Base-by-base conservation (phyloP, 768 basidiomycete genomes). In the Neoboletus brunneissimus region DNA sequence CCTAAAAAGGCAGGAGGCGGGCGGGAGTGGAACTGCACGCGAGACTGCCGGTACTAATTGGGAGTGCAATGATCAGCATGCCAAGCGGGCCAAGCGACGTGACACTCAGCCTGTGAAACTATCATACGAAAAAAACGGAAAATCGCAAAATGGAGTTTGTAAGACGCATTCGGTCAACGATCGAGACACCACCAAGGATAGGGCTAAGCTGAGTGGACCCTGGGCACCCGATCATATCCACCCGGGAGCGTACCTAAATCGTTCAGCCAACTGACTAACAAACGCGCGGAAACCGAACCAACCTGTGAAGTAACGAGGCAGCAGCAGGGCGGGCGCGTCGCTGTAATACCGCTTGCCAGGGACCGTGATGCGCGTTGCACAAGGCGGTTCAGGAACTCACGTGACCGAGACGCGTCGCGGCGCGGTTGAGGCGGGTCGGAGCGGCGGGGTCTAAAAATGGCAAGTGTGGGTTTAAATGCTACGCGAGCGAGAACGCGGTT, bases 401-500 rank as follows among this genome's bases (percentile, higher is more conserved):
- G 69, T 72, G 69, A 62, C 13, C 20, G 5, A 5, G 45, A 64
- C 72, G 68, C 70, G 70, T 70, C 60, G 62, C 62, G 60, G 16
- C 29, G 61, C 57, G 60, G 32, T 59, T 49, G 49, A 52, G 67
- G 60, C 60, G 55, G 47, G 63, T 72, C 70, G 72, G 70, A 72
- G 62, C 56, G 58, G 64, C 70, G 70, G 70, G 68, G 70, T 66
- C 66, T 63, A 10, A 56, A 73, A 71, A 70, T 61, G 61, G 57
- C 20, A 64, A 54, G 54, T 60, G 60, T 53, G 54, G 50, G 58
- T 68, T 71, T 66, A 72, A 73, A 72, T 65, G 38, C 41, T 64
- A 72, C 63, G 59, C 71, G 69, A 69, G 51, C 57, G n/a, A 11
- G 44, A 42, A 56, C 49, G 20, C 43, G 51, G 64, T 68, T 64